A percentile compares a stretch with the other conserved stretches of the same genome.
These are phyloP conservation scores for Hypoxylon sp. DNA, from an alignment of 2,329 filamentous ascomycete species.

Conservation along the genomic window DNA sequence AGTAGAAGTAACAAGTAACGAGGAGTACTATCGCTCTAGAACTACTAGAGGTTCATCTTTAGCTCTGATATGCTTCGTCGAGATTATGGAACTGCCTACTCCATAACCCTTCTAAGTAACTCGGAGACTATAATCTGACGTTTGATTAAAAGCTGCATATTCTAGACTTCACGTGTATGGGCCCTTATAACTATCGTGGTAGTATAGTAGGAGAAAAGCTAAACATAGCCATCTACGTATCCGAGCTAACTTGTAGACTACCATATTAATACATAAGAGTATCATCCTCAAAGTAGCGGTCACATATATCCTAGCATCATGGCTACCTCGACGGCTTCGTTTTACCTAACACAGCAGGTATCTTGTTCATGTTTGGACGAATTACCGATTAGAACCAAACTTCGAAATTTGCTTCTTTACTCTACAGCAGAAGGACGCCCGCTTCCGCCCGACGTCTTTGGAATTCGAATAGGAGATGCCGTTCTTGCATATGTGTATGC, in stretches of 20 bases:
- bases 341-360: constrained; percentile 4
- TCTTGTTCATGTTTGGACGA: constrained; percentile 7
- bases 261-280: constrained; percentile 3
- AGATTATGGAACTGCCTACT: constrained; percentile 19
- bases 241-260: not conserved
- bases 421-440: constrained; percentile 11
- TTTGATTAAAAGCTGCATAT: constrained; percentile 21
- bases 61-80: constrained; percentile 2
- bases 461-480: not conserved
- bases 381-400: constrained; percentile 14
- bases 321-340: not conserved
- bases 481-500: constrained; percentile 2
- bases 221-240: not conserved
- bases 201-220: constrained; percentile 1
- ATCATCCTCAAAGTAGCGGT: not conserved
- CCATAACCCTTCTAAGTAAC: constrained; percentile 33
- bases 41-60: not conserved
- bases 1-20: constrained; percentile 11
- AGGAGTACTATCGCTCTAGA: constrained; percentile 22
- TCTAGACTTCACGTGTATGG: constrained; percentile 20
- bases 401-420: not conserved
- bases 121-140: constrained; percentile 23
- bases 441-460: constrained; percentile 16
- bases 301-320: constrained; percentile 3
- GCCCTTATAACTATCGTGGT: not conserved